These are phyloP conservation scores for Emergomyces pasteurianus DNA, from an alignment of 2,329 filamentous ascomycete species.

Conservation along the genomic window DNA sequence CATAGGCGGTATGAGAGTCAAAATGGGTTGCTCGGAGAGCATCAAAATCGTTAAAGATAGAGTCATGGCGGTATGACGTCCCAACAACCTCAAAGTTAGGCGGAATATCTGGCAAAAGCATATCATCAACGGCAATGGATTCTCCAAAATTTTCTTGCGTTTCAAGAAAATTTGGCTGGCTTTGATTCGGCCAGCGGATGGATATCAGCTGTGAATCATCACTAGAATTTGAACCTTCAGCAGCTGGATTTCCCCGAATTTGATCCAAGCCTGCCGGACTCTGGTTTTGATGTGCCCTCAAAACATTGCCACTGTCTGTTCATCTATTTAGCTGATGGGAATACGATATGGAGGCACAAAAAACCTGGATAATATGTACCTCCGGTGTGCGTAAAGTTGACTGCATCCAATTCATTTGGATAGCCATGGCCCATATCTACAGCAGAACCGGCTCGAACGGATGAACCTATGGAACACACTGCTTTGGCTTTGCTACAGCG, in stretches of 20 bases:
- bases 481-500: background rate
- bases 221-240: background rate
- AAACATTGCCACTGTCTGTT: background rate
- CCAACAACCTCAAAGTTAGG: background rate
- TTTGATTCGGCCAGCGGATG: background rate
- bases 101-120: background rate
- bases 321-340: background rate
- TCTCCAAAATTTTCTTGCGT: background rate
- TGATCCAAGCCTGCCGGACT: background rate
- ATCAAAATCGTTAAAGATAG: background rate
- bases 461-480: background rate
- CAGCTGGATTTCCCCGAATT: background rate
- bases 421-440: background rate
- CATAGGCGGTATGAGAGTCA: background rate
- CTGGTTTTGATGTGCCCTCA: background rate
- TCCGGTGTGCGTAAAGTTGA: background rate
- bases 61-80: background rate
- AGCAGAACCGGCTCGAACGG: background rate
- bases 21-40: background rate
- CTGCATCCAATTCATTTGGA: background rate
- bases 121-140: background rate
- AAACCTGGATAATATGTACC: background rate
- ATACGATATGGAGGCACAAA: background rate
- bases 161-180: background rate
- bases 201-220: background rate